Percentiles rank a stretch among this genome's conserved stretches.
These are phyloP conservation scores for Candida adriatica DNA, from an alignment of 805 yeast genomes.

Conservation along the genomic window DNA sequence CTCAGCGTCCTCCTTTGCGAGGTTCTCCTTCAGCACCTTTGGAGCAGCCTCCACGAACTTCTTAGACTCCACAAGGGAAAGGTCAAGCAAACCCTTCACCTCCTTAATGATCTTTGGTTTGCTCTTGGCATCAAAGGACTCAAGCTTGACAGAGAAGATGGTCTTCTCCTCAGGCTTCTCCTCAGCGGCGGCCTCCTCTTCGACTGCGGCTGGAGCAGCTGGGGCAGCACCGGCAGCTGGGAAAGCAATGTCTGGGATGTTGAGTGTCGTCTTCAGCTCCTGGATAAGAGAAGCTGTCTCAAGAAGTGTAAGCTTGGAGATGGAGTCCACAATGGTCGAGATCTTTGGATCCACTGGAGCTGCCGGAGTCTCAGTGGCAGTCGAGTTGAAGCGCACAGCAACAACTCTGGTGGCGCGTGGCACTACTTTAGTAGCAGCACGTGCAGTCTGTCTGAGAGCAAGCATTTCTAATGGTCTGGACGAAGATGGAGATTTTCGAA, in stretches of 20 bases:
- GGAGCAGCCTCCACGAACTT: slow-evolving; percentile 98
- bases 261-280: slow-evolving; percentile 73
- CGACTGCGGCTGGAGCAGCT: slow-evolving; percentile 59
- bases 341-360: slow-evolving; percentile 83
- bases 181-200: slow-evolving; percentile 65
- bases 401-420: slow-evolving; percentile 11
- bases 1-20: slow-evolving; percentile 96
- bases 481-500: no score
- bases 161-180: slow-evolving; percentile 88
- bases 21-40: slow-evolving; percentile 88
- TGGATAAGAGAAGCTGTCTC: slow-evolving; percentile 86
- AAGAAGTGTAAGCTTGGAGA: slow-evolving; percentile 81
- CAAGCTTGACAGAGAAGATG: slow-evolving; percentile 85
- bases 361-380: slow-evolving; percentile 26
- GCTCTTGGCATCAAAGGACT: slow-evolving; percentile 87
- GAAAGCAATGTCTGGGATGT: slow-evolving; percentile 89
- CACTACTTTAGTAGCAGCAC: slow-evolving; percentile 15
- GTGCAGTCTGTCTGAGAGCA: slow-evolving; percentile 15
- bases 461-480: no score
- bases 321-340: slow-evolving; percentile 79
- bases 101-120: slow-evolving; percentile 98
- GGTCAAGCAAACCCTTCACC: slow-evolving; percentile 84
- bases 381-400: slow-evolving; percentile 31
- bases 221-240: slow-evolving; percentile 63
- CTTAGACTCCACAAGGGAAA: slow-evolving; percentile 93